Conservation (phyloP, 2,329 filamentous ascomycete genomes). For the Nectriaceae sp. region DNA sequence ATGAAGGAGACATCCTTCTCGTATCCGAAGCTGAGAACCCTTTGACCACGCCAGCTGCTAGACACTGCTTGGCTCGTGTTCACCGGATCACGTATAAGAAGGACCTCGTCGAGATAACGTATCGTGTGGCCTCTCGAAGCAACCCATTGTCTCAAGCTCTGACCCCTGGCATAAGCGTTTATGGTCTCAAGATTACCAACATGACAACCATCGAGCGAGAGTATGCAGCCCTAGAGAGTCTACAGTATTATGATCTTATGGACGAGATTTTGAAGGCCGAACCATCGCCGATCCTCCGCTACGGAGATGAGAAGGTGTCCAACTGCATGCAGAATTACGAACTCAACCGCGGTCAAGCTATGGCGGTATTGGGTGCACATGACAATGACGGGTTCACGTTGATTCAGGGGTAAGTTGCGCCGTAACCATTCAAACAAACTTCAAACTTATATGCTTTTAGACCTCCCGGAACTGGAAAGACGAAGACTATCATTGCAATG, state of each 20-base stretch:
- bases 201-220: constrained; percentile 95
- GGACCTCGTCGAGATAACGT: constrained; percentile 79
- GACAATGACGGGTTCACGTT: constrained; percentile 97
- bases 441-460: constrained; percentile 45
- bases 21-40: constrained; percentile 76
- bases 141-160: constrained; percentile 65
- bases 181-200: constrained; percentile 83
- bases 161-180: constrained; percentile 68
- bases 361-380: constrained; percentile 86
- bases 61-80: constrained; percentile 86
- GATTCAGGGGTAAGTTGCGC: constrained; percentile 72
- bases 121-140: constrained; percentile 72
- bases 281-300: constrained; percentile 84
- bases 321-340: constrained; percentile 75
- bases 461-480: constrained; percentile 95
- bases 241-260: constrained; percentile 95
- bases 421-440: not conserved
- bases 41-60: constrained; percentile 62
- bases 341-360: constrained; percentile 86
- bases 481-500: constrained; percentile 96
- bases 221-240: constrained; percentile 84
- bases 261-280: constrained; percentile 88
- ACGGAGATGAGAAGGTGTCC: constrained; percentile 71
- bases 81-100: constrained; percentile 80
- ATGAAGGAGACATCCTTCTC: constrained; percentile 86